These are phyloP conservation scores for Dunaliella primolecta DNA, from an alignment of 139 green algal genomes.

Conservation along the genomic window DNA sequence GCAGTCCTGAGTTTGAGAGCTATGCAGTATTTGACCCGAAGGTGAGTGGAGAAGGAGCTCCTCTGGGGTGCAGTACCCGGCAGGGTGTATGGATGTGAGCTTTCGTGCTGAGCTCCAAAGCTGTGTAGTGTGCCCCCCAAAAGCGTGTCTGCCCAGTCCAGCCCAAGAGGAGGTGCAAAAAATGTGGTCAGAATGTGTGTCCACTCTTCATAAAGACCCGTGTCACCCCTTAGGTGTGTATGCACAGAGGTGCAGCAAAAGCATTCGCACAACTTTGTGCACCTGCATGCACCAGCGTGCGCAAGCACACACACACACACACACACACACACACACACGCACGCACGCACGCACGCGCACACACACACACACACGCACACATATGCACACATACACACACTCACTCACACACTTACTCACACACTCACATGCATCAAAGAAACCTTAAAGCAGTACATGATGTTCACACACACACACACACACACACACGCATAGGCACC, in stretches of 20 bases:
- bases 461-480: slow-evolving; percentile 18
- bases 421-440: slow-evolving; percentile 8
- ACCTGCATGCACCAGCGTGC: not conserved
- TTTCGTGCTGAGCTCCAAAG: too few relatives aligned
- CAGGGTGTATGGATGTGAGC: too few relatives aligned
- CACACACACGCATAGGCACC: slow-evolving; percentile 22
- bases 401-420: slow-evolving; percentile 7
- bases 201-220: too few relatives aligned
- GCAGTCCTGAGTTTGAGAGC: slow-evolving; percentile 61
- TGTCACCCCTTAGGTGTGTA: not conserved
- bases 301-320: slow-evolving; percentile 22
- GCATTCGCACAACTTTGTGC: too few relatives aligned
- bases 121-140: not conserved
- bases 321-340: slow-evolving; percentile 15
- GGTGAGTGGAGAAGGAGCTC: slow-evolving; percentile 26
- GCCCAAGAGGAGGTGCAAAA: too few relatives aligned
- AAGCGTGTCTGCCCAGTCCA: too few relatives aligned
- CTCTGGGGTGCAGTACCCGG: too few relatives aligned
- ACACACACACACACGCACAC: too few relatives aligned
- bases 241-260: too few relatives aligned
- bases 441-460: not conserved
- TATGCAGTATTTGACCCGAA: slow-evolving; percentile 91
- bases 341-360: slow-evolving; percentile 17
- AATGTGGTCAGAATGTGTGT: too few relatives aligned
- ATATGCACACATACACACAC: not conserved